phyloP scores from a whole-genome alignment of 805 yeast species.

The Metschnikowia anglica region DNA sequence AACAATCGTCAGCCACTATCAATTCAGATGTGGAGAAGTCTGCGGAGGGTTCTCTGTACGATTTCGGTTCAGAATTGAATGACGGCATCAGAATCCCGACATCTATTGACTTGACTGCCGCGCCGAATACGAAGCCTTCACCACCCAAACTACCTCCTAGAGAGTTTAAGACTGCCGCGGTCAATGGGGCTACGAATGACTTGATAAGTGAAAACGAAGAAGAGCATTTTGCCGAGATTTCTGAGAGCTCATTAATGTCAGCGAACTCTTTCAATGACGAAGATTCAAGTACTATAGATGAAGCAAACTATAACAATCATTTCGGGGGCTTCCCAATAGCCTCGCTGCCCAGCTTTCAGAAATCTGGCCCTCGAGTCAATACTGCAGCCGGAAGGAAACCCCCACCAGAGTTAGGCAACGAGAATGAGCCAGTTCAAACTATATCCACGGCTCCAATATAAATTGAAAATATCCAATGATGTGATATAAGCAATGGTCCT shows the following conservation, averaged over 20 bases:
- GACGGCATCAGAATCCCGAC: slow-evolving; percentile 7
- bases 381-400: slow-evolving; percentile 5
- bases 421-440: neutral
- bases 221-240: neutral
- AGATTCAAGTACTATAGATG: neutral
- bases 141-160: slow-evolving; percentile 11
- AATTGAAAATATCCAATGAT: neutral
- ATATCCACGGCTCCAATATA: slow-evolving; percentile 9
- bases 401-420: slow-evolving; percentile 3
- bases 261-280: neutral
- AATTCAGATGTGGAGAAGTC: slow-evolving; percentile 15
- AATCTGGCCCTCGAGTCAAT: neutral
- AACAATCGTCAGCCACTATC: slow-evolving; percentile 18
- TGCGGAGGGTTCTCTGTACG: slow-evolving; percentile 14
- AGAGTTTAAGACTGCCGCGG: neutral
- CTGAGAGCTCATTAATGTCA: neutral
- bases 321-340: neutral
- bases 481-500: too few relatives aligned
- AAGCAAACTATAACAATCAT: neutral
- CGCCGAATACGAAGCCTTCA: neutral
- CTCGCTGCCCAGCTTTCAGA: neutral
- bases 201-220: neutral
- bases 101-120: slow-evolving; percentile 10
- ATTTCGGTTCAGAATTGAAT: slow-evolving; percentile 16
- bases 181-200: neutral